Evolutionary conservation across 2,329 filamentous ascomycete genomes (phyloP), one percentile per base, ranked within the genome.

Genomic region (Nothopassalora personata): DNA sequence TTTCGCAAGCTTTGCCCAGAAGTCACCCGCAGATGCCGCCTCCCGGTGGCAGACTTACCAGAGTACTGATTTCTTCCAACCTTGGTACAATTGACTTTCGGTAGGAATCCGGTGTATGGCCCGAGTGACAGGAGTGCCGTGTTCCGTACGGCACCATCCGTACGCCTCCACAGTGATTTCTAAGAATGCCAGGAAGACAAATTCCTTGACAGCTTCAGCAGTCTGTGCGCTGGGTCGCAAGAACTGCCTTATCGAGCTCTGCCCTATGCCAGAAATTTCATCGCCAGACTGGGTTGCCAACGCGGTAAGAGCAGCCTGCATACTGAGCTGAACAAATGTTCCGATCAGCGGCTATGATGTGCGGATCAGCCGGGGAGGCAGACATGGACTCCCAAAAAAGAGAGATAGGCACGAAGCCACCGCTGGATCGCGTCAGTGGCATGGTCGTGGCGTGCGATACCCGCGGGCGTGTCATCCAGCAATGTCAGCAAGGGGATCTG

Each of bases 401-500:
- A 43, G 52, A 34, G 31, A 39, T 34, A 30, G 43, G 45, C 18
- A 19, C 10, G 46, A 53, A 57, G 48, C n/a, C 23, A 48, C 33
- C 27, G 34, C 34, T 15, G 51, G 27, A 47, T 13, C 18, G 45
- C 36, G 28, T 23, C n/a, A 18, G 52, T 23, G 48, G 13, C 13
- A 39, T 36, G 33, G 31, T 28, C 54, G 54, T 47, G 31, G 18
- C 54, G 54, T 34, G 13, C 18, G 27, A 39, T 49, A 43, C 51
- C 49, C 43, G 18, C 5, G 36, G 15, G 36, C 36, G 36, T 43
- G 15, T 11, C 31, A 4, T 43, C 15, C 46, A 23, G 19, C 46
- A 48, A 15, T 13, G 53, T 56, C 48, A 56, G 53, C 58, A 48
- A 53, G 19, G 30, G 39, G 58, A 33, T 46, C 46, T 57, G 49